A percentile compares a stretch with the other conserved stretches of the same genome.
Evolutionary conservation across 1,284 basidiomycete genomes (phyloP).

Genomic region (Inonotus hispidus): DNA sequence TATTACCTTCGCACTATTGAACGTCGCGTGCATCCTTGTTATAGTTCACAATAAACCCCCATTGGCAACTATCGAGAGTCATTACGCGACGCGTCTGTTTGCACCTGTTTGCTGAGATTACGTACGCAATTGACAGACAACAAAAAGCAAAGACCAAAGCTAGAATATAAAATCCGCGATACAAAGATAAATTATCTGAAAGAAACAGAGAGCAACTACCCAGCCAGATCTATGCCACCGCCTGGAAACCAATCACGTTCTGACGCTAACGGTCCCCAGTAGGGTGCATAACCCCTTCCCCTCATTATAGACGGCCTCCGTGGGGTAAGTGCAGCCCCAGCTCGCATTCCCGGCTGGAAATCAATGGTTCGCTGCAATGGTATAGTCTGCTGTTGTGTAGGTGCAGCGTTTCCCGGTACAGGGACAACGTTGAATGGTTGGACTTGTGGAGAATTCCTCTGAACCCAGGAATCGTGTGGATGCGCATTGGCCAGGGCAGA

Average conservation of each 20-base stretch:
- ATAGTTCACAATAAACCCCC: too few species aligned
- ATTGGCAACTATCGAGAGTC: background rate
- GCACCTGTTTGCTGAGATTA: background rate
- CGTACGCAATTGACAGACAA: background rate
- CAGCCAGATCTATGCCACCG: conserved; percentile 16
- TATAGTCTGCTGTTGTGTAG: conserved; percentile 7
- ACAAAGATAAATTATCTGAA: background rate
- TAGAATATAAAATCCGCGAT: background rate
- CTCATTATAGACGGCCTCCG: conserved; percentile 29
- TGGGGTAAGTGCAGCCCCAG: conserved; percentile 21
- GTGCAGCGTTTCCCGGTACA: conserved; percentile 7
- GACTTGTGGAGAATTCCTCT: conserved; percentile 11
- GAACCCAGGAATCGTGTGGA: conserved; percentile 8
- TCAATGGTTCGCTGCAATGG: conserved; percentile 20
- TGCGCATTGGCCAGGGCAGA: background rate
- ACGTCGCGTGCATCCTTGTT: background rate
- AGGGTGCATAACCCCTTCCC: conserved; percentile 25
- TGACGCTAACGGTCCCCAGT: conserved; percentile 7
- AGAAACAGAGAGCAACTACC: background rate
- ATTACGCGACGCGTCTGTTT: conserved; percentile 3
- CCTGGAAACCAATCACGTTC: conserved; percentile 7
- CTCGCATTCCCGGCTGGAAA: conserved; percentile 26
- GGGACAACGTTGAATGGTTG: conserved; percentile 11
- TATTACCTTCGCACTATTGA: background rate
- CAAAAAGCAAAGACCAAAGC: background rate